Base-by-base conservation (phyloP, 192 early-diverging fungal genomes). In the Geosiphon pyriformis region DNA sequence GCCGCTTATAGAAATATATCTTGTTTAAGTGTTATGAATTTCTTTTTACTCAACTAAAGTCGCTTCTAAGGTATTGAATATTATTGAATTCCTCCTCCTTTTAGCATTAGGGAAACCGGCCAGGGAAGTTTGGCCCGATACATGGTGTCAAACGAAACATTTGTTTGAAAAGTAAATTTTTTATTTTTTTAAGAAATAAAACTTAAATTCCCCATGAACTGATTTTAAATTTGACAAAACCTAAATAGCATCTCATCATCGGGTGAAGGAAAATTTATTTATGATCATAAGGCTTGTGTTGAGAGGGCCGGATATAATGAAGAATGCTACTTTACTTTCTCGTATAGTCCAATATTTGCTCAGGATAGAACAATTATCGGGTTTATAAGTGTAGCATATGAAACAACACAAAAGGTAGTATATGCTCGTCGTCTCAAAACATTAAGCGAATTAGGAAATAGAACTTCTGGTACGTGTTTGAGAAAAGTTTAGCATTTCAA, bases 321-420 rank as follows among this genome's bases (percentile, higher is more conserved):
- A 47, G 74, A 76, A 42, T 59, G 64, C 22, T 76, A 72, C 33
- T 72, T 72, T 34, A 64, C 68, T 10, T 76, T 72, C 30, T 67
- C 74, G 11, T 67, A 72, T 25, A 52, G 63, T 8, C 74, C 74
- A 1, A 70, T 76, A 17, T 72, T 76, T 32, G 11, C 69, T 12
- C 17, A 34, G 22, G 68, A 76, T 32, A 70, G 67, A 0, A 49
- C 74, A 10, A 23, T 70, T 15, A 64, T 58, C 17, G 74, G 74
- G 7, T 62, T 76, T 23, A 15, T 72, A 0, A 65, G 59, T 18
- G 10, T 68, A 20, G 70, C 61, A 0, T 50, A 72, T 25, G 74
- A 76, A 34, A 68, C 69, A 2, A 76, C 74, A 7, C 63, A 70
- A 35, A 67, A 56, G 10, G 57, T 72, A n/a, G 46, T 76, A 27